A percentile compares a stretch with the other conserved stretches of the same genome.
phyloP scores from a whole-genome alignment of 371 early-diverging fungal genomes.

The Gilbertella persicaria region DNA sequence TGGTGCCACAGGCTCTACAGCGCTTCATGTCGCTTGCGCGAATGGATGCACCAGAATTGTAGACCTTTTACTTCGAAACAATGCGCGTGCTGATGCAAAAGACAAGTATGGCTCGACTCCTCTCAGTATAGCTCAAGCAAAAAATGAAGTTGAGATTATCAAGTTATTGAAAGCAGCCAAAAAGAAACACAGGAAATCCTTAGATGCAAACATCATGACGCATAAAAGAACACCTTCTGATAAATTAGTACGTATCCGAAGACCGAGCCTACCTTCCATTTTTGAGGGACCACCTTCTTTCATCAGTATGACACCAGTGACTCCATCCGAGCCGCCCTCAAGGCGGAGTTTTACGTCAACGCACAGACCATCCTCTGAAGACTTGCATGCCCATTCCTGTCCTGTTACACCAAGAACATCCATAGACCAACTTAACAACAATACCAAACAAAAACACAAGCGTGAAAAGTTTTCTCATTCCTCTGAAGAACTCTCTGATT shows the following conservation, averaged over 20 bases:
- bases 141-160: slow-evolving; percentile 57
- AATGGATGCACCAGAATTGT: slow-evolving; percentile 63
- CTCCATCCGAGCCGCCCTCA: background rate
- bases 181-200: slow-evolving; percentile 9
- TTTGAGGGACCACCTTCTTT: slow-evolving; percentile 11
- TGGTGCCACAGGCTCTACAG: slow-evolving; percentile 64
- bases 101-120: slow-evolving; percentile 72
- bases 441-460: background rate
- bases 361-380: slow-evolving; percentile 16
- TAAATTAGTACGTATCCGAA: slow-evolving; percentile 10
- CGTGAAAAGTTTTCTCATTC: slow-evolving; percentile 2
- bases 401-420: slow-evolving; percentile 14
- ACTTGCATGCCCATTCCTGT: slow-evolving; percentile 9
- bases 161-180: slow-evolving; percentile 29
- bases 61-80: slow-evolving; percentile 61
- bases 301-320: slow-evolving; percentile 8
- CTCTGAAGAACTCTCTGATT: slow-evolving; percentile 10
- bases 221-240: slow-evolving; percentile 10
- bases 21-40: slow-evolving; percentile 76
- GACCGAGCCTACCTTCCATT: slow-evolving; percentile 27
- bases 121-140: slow-evolving; percentile 59
- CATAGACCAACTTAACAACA: background rate
- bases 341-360: slow-evolving; percentile 13
- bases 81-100: slow-evolving; percentile 57
- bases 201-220: background rate